Conservation (phyloP, 352 stramenopile genomes). For the Phytophthora hibernalis region DNA sequence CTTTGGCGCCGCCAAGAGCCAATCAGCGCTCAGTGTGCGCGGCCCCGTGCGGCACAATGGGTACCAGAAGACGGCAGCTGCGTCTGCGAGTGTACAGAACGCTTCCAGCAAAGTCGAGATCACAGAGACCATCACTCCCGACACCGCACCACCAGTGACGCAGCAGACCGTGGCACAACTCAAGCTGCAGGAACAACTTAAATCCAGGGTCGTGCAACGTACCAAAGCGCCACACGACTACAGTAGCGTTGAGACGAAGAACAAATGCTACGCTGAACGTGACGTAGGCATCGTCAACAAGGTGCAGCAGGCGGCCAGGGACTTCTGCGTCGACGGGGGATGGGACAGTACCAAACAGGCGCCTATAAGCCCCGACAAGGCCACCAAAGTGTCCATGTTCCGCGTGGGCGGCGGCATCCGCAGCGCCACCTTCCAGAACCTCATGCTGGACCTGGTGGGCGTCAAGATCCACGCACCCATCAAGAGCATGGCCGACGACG, state of each 20-base stretch:
- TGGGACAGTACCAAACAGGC: constrained; percentile 18
- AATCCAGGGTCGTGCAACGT: constrained; percentile 22
- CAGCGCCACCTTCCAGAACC: constrained; percentile 48
- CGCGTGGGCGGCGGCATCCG: constrained; percentile 34
- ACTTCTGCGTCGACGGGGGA: constrained; percentile 34
- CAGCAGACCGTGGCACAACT: constrained; percentile 25
- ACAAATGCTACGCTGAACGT: constrained; percentile 39
- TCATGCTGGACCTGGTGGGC: constrained; percentile 56
- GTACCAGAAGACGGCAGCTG: constrained; percentile 9
- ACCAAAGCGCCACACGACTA: constrained; percentile 34
- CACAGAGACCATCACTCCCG: constrained; percentile 8
- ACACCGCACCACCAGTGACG: constrained; percentile 10
- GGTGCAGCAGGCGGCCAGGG: constrained; percentile 23
- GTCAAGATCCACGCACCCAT: constrained; percentile 45
- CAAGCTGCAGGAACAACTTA: constrained; percentile 24
- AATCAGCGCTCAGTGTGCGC: constrained; percentile 11
- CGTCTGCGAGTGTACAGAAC: background rate
- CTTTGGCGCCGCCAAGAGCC: constrained; percentile 17
- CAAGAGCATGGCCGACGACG: constrained; percentile 35
- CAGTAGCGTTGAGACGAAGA: constrained; percentile 20
- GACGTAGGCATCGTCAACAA: constrained; percentile 45
- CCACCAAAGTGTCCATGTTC: constrained; percentile 46
- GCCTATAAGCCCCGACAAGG: constrained; percentile 15
- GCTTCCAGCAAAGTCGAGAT: constrained; percentile 8
- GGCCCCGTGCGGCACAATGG: constrained; percentile 23